Base-by-base conservation (phyloP, 2,329 filamentous ascomycete genomes). In the Fragosphaeria purpurea region DNA sequence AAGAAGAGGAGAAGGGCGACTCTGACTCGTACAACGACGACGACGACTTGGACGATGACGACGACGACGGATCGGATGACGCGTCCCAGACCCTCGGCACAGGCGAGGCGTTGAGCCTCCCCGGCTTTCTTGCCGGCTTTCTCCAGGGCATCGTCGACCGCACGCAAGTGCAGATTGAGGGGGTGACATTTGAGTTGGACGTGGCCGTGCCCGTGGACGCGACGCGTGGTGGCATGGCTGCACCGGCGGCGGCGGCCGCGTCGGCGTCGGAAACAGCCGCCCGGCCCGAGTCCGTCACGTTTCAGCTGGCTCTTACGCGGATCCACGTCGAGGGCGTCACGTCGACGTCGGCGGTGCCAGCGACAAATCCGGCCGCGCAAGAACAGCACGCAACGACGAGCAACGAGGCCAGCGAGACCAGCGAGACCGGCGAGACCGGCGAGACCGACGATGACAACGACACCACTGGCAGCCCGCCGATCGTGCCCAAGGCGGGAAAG, bases 141-240 rank as follows among this genome's bases (percentile, higher is more conserved):
- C 65, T 91, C 6, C 82, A 88, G 57, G 85, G 85, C 34, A 80
- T 90, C 46, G 69, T 85, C 32, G 85, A 93, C 64, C 77, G 86
- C 44, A 72, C 83, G 50, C 79, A 86, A 61, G 68, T 91, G 32
- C 73, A 71, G 46, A 79, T 91, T 52, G 76, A 75, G 47, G 75
- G 79, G 32, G 75, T 91, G 50, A 75, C 74, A 9, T 74, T 89
- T 55, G 79, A 82, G 58, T 67, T 89, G 13, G 82, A 87, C 57
- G 68, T 82, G 41, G 72, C 80, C 46, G 66, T 80, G 7, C 74
- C 76, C 2, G 62, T 73, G 35, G 74, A 83, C 53, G 60, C 68
- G 13, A 13, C 43, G 8, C 22, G 22, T 22, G 22, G 22, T 22
- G 22, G 22, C 22, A 22, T 22, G 22, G 22, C 22, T 22, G 22